Conservation (phyloP, 495 filamentous ascomycete species). For the Schizothecium vesticola region DNA sequence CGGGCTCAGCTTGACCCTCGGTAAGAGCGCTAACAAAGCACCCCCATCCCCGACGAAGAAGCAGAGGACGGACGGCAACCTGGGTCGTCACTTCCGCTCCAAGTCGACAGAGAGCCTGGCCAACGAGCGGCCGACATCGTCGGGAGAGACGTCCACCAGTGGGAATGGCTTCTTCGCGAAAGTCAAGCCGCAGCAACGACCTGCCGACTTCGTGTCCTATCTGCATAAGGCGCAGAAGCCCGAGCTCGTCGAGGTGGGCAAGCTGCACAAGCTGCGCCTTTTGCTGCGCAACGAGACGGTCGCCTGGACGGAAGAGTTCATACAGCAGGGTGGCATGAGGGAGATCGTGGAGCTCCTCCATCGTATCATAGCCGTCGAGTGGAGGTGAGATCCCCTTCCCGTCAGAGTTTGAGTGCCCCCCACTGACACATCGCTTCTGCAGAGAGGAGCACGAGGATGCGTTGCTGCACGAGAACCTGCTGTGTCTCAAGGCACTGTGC, state of each 20-base stretch:
- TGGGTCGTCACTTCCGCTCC: conserved; percentile 46
- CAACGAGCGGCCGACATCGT: conserved; percentile 42
- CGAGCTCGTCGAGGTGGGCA: conserved; percentile 81
- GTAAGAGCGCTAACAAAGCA: conserved; percentile 45
- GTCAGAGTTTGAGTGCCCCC: neutral
- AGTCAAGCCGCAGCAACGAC: conserved; percentile 51
- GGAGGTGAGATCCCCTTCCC: conserved; percentile 66
- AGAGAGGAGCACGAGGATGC: conserved; percentile 96
- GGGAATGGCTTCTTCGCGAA: conserved; percentile 42
- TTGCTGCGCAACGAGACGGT: conserved; percentile 92
- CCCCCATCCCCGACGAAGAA: conserved; percentile 47
- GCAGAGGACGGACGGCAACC: conserved; percentile 45
- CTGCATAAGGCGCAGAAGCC: conserved; percentile 71
- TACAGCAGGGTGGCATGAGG: conserved; percentile 82
- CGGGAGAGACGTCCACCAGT: conserved; percentile 27
- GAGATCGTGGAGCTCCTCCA: conserved; percentile 82
- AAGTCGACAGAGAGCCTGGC: conserved; percentile 49
- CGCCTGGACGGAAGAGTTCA: conserved; percentile 88
- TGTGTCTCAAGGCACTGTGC: conserved; percentile 91
- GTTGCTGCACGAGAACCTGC: conserved; percentile 82
- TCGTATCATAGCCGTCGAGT: conserved; percentile 89
- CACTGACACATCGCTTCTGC: conserved; percentile 20
- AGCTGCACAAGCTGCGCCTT: conserved; percentile 86
- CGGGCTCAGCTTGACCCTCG: conserved; percentile 72
- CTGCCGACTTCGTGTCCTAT: conserved; percentile 79